These are phyloP conservation scores for Aspergillus sp. DNA, from an alignment of 2,329 filamentous ascomycete species.

Conservation along the genomic window DNA sequence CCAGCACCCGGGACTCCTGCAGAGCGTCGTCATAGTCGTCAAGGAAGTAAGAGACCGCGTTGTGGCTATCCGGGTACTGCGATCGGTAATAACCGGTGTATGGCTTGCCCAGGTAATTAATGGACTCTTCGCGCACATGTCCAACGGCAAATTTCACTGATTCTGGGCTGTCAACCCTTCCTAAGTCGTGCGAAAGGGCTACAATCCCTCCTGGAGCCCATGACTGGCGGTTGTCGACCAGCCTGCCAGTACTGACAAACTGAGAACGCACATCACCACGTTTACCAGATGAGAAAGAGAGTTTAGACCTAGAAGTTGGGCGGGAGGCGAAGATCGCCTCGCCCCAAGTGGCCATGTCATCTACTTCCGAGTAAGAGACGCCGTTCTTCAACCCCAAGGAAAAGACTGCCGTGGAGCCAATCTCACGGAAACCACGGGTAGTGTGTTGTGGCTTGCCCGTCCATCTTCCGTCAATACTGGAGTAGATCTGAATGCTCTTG, in stretches of 20 bases:
- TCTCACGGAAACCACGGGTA: conserved; percentile 25
- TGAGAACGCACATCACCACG: conserved; percentile 28
- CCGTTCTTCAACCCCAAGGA: conserved; percentile 35
- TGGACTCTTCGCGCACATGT: conserved; percentile 41
- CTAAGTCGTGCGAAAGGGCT: conserved; percentile 45
- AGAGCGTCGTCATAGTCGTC: conserved; percentile 43
- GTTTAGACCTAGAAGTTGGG: conserved; percentile 24
- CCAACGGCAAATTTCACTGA: conserved; percentile 47
- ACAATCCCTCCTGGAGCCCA: conserved; percentile 36
- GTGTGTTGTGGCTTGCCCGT: conserved; percentile 36
- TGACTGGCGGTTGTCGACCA: conserved; percentile 24
- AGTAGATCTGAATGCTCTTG: conserved; percentile 43
- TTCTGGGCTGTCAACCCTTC: conserved; percentile 24
- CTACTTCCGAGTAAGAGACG: conserved; percentile 35
- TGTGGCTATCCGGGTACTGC: conserved; percentile 33
- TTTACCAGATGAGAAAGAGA: conserved; percentile 36
- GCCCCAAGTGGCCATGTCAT: conserved; percentile 48
- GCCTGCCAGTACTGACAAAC: conserved; percentile 35
- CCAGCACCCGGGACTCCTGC: conserved; percentile 36
- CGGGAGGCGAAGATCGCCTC: conserved; percentile 44
- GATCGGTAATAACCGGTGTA: conserved; percentile 46
- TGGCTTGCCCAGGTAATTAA: conserved; percentile 45
- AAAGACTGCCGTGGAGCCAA: conserved; percentile 33
- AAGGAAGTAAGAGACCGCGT: conserved; percentile 43
- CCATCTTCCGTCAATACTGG: conserved; percentile 49